Evolutionary conservation across 2,329 filamentous ascomycete species (phyloP).

Genomic region (Hymenoscyphus salicellus): DNA sequence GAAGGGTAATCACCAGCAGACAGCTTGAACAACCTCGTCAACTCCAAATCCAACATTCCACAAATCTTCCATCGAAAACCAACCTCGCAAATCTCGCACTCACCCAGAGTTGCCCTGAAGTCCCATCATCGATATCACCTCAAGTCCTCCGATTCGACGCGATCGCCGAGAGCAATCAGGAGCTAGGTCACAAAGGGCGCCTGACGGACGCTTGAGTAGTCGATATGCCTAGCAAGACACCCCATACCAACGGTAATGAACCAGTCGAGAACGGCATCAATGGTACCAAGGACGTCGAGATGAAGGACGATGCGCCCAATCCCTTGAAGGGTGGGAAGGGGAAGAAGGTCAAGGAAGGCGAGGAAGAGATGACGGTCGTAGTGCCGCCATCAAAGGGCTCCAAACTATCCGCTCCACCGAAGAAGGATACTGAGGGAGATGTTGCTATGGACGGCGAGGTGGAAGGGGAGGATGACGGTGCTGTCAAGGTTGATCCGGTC

Average conservation of each 20-base stretch:
- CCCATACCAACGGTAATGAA: slow-evolving; percentile 64
- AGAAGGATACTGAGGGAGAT: slow-evolving; percentile 65
- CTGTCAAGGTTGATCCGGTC: slow-evolving; percentile 58
- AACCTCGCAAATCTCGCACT: background rate
- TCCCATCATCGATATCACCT: background rate
- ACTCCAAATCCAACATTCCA: slow-evolving; percentile 2
- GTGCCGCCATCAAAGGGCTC: slow-evolving; percentile 68
- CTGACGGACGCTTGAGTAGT: slow-evolving; percentile 24
- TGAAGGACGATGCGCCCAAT: slow-evolving; percentile 61
- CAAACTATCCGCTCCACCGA: slow-evolving; percentile 53
- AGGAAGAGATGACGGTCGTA: slow-evolving; percentile 79
- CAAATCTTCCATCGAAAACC: slow-evolving; percentile 4
- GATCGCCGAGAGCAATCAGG: slow-evolving; percentile 21
- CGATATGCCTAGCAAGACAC: slow-evolving; percentile 69
- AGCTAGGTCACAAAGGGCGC: slow-evolving; percentile 32
- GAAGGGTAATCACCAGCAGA: slow-evolving; percentile 20
- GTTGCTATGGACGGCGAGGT: slow-evolving; percentile 63
- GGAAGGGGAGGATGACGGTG: slow-evolving; percentile 36
- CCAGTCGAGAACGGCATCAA: slow-evolving; percentile 65
- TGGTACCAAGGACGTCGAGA: slow-evolving; percentile 66
- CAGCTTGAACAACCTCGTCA: slow-evolving; percentile 8
- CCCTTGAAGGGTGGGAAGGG: slow-evolving; percentile 60
- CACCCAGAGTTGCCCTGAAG: slow-evolving; percentile 10
- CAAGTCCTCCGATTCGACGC: slow-evolving; percentile 22
- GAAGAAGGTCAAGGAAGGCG: slow-evolving; percentile 66